Evolutionary conservation across 106 monocot genomes (phyloP).

Genomic region (Allium fistulosum): DNA sequence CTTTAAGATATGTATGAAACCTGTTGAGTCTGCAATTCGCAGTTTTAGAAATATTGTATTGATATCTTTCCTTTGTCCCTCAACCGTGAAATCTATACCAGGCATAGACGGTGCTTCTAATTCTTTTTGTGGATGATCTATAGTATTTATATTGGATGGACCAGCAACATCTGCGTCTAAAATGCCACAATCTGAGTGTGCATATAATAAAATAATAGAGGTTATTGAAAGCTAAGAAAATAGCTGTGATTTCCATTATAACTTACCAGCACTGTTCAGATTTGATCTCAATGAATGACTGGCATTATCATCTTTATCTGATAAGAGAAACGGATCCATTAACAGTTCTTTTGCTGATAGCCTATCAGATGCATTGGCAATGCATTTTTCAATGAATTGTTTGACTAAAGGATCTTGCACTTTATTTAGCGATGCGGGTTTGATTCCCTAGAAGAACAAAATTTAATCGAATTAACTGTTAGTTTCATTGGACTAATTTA

Average conservation of each 20-base stretch:
- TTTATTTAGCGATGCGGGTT: slow-evolving; percentile 34
- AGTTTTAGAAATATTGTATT: slow-evolving; percentile 52
- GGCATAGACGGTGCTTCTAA: slow-evolving; percentile 1
- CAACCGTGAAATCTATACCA: slow-evolving; percentile 44
- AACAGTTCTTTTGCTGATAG: slow-evolving; percentile 49
- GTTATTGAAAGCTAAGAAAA: too few relatives aligned
- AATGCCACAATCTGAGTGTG: not conserved
- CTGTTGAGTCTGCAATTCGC: slow-evolving; percentile 52
- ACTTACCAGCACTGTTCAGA: slow-evolving; percentile 19
- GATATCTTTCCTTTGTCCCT: slow-evolving; percentile 42
- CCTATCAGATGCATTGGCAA: slow-evolving; percentile 43
- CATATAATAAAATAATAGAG: too few relatives aligned
- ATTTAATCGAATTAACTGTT: not conserved
- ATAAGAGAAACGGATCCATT: slow-evolving; percentile 42
- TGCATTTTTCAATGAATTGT: slow-evolving; percentile 55
- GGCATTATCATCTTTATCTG: slow-evolving; percentile 15
- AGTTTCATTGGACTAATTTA: too few relatives aligned
- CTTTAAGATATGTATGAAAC: slow-evolving; percentile 11
- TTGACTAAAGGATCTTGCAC: slow-evolving; percentile 38
- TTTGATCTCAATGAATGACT: slow-evolving; percentile 5
- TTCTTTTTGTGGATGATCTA: not conserved
- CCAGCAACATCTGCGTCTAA: slow-evolving; percentile 21
- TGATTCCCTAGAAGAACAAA: slow-evolving; percentile 28
- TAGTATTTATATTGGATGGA: slow-evolving; percentile 9
- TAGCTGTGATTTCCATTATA: not conserved